These are phyloP conservation scores for Pseudopyricularia javanii DNA, from an alignment of 2,329 filamentous ascomycete genomes.

Conservation along the genomic window DNA sequence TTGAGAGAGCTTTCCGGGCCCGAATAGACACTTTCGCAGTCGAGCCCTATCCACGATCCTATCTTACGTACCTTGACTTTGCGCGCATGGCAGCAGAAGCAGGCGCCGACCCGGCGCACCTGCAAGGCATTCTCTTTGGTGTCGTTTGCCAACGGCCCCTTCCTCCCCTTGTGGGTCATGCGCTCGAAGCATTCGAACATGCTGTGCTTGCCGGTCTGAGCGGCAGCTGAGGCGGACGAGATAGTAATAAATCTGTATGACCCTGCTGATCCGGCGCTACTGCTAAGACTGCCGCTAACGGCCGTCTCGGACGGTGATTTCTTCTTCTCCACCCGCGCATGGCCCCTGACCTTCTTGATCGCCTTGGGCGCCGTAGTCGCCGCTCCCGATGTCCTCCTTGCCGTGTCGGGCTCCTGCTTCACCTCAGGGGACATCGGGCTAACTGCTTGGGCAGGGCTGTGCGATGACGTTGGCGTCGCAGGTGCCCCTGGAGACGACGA, in stretches of 20 bases:
- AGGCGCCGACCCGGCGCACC: constrained; percentile 40
- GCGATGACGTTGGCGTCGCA: not conserved
- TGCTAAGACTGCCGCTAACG: constrained; percentile 13
- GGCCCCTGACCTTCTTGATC: constrained; percentile 1
- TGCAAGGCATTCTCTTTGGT: constrained; percentile 41
- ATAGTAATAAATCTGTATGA: constrained; percentile 38
- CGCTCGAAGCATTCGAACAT: constrained; percentile 43
- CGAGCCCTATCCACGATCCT: not conserved
- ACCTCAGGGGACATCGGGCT: constrained; percentile 14
- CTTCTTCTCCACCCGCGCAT: constrained; percentile 1
- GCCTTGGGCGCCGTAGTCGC: not conserved
- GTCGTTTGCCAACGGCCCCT: constrained; percentile 40
- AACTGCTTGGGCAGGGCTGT: constrained; percentile 1
- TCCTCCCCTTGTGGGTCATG: constrained; percentile 40
- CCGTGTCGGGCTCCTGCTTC: constrained; percentile 13
- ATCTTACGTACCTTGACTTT: constrained; percentile 31
- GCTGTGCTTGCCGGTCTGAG: constrained; percentile 36
- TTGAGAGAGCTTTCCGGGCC: too few species aligned
- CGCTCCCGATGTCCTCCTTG: not conserved
- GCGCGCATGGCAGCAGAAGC: constrained; percentile 46
- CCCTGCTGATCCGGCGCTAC: constrained; percentile 3
- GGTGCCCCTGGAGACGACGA: not conserved
- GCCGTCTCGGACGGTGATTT: constrained; percentile 10
- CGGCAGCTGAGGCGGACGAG: constrained; percentile 39
- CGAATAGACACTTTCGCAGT: not conserved